phyloP scores from a whole-genome alignment of 768 basidiomycete species.

The Hygrocybe coccinea region DNA sequence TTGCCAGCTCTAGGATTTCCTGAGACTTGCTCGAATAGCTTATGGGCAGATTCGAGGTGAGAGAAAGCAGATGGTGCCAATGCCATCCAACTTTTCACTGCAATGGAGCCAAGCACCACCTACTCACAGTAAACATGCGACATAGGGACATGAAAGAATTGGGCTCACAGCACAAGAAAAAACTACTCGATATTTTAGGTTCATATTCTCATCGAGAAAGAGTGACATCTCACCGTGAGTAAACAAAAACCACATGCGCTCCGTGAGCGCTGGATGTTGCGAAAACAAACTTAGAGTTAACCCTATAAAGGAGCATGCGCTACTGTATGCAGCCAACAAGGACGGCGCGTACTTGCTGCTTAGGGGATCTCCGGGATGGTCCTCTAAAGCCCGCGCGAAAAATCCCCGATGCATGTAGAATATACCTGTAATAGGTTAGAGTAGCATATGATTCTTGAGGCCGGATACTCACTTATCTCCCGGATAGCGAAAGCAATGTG shows the following conservation, averaged over 20 bases:
- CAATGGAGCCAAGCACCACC: constrained; percentile 69
- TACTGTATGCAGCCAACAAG: constrained; percentile 64
- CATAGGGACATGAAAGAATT: neutral
- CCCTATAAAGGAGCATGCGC: constrained; percentile 64
- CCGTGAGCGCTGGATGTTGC: constrained; percentile 60
- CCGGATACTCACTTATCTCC: constrained; percentile 51
- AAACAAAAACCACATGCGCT: constrained; percentile 69
- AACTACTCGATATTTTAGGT: constrained; percentile 24
- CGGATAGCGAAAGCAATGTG: constrained; percentile 62
- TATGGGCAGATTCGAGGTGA: constrained; percentile 59
- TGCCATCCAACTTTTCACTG: constrained; percentile 58
- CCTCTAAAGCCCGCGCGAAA: constrained; percentile 66
- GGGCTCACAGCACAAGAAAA: constrained; percentile 62
- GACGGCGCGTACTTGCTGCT: constrained; percentile 65
- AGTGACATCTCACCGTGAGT: constrained; percentile 37
- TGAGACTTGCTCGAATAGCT: constrained; percentile 52
- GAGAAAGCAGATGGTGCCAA: constrained; percentile 63
- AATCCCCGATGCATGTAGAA: constrained; percentile 75
- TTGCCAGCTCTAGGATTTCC: constrained; percentile 51
- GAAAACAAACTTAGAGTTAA: constrained; percentile 60
- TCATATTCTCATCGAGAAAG: neutral
- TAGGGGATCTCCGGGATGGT: constrained; percentile 58
- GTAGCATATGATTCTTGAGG: neutral
- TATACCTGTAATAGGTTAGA: constrained; percentile 37
- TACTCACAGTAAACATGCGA: constrained; percentile 20